Evolutionary conservation across 441 rosid genomes (phyloP), one percentile per base, ranked within the genome.

Genomic region (Pelargonium fulgidum): DNA sequence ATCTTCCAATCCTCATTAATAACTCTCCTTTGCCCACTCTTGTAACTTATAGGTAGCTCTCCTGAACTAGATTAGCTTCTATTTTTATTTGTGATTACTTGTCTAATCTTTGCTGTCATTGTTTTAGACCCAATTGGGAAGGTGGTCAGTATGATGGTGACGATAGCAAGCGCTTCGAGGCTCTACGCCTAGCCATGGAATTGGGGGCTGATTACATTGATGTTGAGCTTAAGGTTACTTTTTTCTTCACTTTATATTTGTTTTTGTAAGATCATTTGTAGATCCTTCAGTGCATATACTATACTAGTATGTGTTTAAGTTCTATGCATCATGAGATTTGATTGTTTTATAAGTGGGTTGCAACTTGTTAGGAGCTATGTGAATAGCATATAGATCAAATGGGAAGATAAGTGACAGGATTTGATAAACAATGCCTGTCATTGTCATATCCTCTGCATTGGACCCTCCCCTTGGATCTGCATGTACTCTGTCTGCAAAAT

Each of bases 111-210:
- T 52, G 39, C 14, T n/a, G 16, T 56, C 11, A 29, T 1, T 41
- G 54, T 19, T 64, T 10, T 72, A 85, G 87, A 68, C 91, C 88
- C 39, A 80, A 70, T 62, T 86, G 87, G 87, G 91, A 86, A 76
- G 91, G 91, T 17, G 88, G 91, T 14, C 74, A 75, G 66, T 84
- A 84, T 64, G 88, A 74, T 54, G 90, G 88, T 29, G 81, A 83
- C 63, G 87, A 86, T 62, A 77, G 70, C 67, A 76, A 56, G 73
- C 71, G 91, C 36, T 78, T 45, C 45, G 86, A 81, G n/a, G 83
- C 82, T 26, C 72, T 86, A 4, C 79, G 73, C 58, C 59, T 83
- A 8, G 91, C 88, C 16, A 33, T 81, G 78, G 87, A 84, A 72
- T 62, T 83, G 66, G 91, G 88, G 72, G 82, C 91, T 12, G 75